Conservation (phyloP, 2,329 filamentous ascomycete genomes). For the Dactylonectria estremocensis region DNA sequence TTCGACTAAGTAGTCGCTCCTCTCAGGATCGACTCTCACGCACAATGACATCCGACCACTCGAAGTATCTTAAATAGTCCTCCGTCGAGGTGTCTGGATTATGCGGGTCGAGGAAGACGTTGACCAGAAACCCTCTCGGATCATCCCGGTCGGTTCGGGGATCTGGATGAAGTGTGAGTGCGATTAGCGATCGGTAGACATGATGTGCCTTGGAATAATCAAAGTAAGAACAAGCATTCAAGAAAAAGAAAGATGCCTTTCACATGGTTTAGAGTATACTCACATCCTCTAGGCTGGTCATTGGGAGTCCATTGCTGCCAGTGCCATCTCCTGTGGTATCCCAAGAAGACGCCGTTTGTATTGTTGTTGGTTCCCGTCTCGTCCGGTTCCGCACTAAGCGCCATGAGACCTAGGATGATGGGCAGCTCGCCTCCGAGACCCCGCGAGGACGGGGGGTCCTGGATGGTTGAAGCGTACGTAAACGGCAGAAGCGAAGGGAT, state of each 20-base stretch:
- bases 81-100: slow-evolving; percentile 48
- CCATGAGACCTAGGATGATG: slow-evolving; percentile 59
- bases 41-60: slow-evolving; percentile 47
- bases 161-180: slow-evolving; percentile 32
- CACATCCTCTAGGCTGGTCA: slow-evolving; percentile 46
- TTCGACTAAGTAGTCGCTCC: neutral
- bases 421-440: slow-evolving; percentile 58
- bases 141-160: slow-evolving; percentile 43
- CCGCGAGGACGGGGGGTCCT: slow-evolving; percentile 37
- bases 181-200: neutral
- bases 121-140: slow-evolving; percentile 54
- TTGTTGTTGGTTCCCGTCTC: slow-evolving; percentile 11
- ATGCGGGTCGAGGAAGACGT: slow-evolving; percentile 51
- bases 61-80: slow-evolving; percentile 44
- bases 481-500: slow-evolving; percentile 56
- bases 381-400: slow-evolving; percentile 45
- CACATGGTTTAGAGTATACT: slow-evolving; percentile 33
- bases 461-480: slow-evolving; percentile 45
- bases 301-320: slow-evolving; percentile 43
- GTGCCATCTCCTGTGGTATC: slow-evolving; percentile 44
- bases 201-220: neutral
- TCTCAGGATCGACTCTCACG: slow-evolving; percentile 34
- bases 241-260: neutral
- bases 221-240: neutral
- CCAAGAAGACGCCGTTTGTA: slow-evolving; percentile 44